Evolutionary conservation across 495 filamentous ascomycete species (phyloP).

Genomic region (Penicillium nucicola): DNA sequence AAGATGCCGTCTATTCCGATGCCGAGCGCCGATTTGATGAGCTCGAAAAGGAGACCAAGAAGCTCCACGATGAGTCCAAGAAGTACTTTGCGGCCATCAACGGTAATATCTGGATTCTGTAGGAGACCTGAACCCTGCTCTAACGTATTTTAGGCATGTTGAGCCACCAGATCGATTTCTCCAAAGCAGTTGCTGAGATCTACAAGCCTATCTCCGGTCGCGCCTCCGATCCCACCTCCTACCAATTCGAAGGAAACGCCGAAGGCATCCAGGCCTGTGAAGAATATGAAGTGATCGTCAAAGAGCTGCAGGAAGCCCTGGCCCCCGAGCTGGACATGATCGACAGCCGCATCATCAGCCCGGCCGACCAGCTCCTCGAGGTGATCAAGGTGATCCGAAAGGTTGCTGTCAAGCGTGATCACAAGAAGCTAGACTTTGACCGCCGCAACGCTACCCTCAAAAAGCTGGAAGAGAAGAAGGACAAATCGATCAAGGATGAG

Average conservation of each 20-base stretch:
- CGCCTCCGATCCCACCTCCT: constrained; percentile 86
- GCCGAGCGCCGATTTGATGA: constrained; percentile 92
- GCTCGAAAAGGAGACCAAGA: constrained; percentile 93
- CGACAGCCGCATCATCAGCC: constrained; percentile 82
- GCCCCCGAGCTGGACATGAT: constrained; percentile 97
- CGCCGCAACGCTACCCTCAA: constrained; percentile 77
- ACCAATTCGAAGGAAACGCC: constrained; percentile 77
- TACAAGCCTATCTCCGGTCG: constrained; percentile 98
- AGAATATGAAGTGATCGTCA: constrained; percentile 90
- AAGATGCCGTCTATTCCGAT: constrained; percentile 92
- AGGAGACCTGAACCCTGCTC: neutral
- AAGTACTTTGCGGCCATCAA: constrained; percentile 98
- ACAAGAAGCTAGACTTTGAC: constrained; percentile 97
- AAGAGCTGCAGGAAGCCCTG: constrained; percentile 83
- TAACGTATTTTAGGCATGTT: constrained; percentile 70
- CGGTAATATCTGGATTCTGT: constrained; percentile 39
- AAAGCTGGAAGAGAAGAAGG: constrained; percentile 97
- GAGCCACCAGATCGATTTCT: constrained; percentile 96
- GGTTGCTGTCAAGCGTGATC: constrained; percentile 81
- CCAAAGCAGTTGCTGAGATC: constrained; percentile 88
- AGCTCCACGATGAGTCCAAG: constrained; percentile 88
- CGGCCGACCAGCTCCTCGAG: constrained; percentile 91
- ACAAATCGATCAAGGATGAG: constrained; percentile 93
- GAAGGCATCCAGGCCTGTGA: constrained; percentile 94
- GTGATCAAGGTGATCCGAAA: constrained; percentile 96